phyloP scores from a whole-genome alignment of 2,329 filamentous ascomycete species.

The Bipolaris gigantea region DNA sequence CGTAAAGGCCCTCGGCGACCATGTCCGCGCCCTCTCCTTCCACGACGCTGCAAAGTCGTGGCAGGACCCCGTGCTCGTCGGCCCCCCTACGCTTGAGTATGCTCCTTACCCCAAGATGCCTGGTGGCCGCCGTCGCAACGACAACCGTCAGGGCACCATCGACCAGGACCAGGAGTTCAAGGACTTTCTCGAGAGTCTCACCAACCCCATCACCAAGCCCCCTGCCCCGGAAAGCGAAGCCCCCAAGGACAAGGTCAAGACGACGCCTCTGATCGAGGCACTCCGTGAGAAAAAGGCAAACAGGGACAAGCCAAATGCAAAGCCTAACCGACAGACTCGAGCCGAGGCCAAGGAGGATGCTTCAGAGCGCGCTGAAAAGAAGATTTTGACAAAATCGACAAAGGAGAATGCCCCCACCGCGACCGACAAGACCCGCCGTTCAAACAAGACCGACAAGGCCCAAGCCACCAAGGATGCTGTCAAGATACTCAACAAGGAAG shows the following conservation, averaged over 20 bases:
- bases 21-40: conserved; percentile 70
- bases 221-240: conserved; percentile 56
- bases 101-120: conserved; percentile 83
- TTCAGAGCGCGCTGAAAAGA: conserved; percentile 52
- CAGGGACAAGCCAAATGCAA: conserved; percentile 59
- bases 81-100: conserved; percentile 78
- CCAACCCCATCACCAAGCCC: conserved; percentile 67
- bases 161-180: conserved; percentile 97
- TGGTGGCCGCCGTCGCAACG: conserved; percentile 70
- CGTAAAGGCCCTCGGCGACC: conserved; percentile 68
- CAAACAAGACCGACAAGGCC: conserved; percentile 59
- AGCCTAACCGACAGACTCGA: conserved; percentile 59
- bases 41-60: conserved; percentile 79
- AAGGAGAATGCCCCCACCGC: conserved; percentile 36
- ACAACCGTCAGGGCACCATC: conserved; percentile 89
- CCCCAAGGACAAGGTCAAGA: conserved; percentile 67
- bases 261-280: conserved; percentile 86
- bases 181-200: conserved; percentile 83
- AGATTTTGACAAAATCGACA: conserved; percentile 36
- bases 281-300: conserved; percentile 90
- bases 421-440: conserved; percentile 45
- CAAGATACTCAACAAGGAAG: conserved; percentile 59
- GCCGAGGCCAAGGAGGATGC: conserved; percentile 67
- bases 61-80: conserved; percentile 71
- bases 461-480: conserved; percentile 65